Conservation (phyloP, 208 protist genomes). For the Tritrichomonas foetus region DNA sequence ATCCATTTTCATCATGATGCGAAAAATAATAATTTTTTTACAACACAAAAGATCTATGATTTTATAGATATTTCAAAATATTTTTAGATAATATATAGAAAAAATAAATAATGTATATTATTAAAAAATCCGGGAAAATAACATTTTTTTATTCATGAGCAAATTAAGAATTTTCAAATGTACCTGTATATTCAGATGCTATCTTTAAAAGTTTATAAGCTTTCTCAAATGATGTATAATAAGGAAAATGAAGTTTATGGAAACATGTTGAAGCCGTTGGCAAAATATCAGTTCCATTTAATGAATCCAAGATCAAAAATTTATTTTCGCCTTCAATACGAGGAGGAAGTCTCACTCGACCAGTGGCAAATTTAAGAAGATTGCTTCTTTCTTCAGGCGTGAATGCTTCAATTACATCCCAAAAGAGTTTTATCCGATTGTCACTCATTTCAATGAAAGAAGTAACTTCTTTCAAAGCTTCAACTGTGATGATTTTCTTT, state of each 20-base stretch:
- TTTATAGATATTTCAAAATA: neutral
- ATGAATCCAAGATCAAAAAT: neutral
- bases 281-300: neutral
- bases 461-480: neutral
- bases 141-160: neutral
- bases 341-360: neutral
- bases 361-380: neutral
- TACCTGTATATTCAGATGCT: neutral
- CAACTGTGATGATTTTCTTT: neutral
- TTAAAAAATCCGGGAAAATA: neutral
- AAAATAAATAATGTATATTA: neutral
- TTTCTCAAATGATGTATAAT: neutral
- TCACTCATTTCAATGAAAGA: neutral
- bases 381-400: neutral
- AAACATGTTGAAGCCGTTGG: constrained; percentile 4
- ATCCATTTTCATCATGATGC: too few relatives aligned
- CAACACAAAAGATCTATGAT: too few relatives aligned
- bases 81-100: neutral
- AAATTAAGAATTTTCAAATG: neutral
- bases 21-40: too few relatives aligned
- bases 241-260: neutral
- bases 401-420: neutral
- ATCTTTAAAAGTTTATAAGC: neutral
- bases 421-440: neutral
- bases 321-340: neutral